Evolutionary conservation across 176 grass and related monocot species (phyloP).

Genomic region (Poa pratensis): DNA sequence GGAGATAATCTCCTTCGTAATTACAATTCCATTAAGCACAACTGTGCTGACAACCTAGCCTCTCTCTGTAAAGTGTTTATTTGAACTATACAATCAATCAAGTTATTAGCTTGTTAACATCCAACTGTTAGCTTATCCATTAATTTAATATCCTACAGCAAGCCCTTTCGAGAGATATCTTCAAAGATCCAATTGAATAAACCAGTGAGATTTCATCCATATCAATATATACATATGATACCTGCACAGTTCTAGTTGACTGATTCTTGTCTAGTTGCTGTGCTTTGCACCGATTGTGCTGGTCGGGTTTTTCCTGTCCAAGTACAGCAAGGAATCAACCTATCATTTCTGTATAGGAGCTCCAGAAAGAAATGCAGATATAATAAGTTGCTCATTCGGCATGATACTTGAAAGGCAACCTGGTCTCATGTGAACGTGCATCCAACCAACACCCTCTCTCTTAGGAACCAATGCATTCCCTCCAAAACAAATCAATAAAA

Average conservation of each 20-base stretch:
- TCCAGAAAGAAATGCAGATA: conserved; percentile 26
- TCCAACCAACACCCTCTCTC: conserved; percentile 42
- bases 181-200: conserved; percentile 13
- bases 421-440: conserved; percentile 45
- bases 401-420: conserved; percentile 25
- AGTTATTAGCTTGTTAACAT: conserved; percentile 35
- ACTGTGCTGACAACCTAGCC: conserved; percentile 16
- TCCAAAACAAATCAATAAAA: conserved; percentile 41
- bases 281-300: conserved; percentile 28
- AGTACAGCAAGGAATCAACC: conserved; percentile 25
- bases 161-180: background rate
- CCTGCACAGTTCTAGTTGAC: conserved; percentile 22
- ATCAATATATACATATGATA: background rate
- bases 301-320: conserved; percentile 33
- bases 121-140: background rate
- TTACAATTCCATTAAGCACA: background rate
- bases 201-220: conserved; percentile 14
- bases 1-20: background rate
- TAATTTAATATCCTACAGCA: conserved; percentile 1
- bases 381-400: conserved; percentile 13
- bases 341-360: conserved; percentile 33
- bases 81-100: background rate
- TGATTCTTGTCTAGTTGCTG: conserved; percentile 20
- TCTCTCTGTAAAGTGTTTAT: background rate
- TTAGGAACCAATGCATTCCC: background rate